Percentiles rank a stretch among this genome's conserved stretches.
Conservation (phyloP, 768 basidiomycete species). For the Auriscalpium orientale region DNA sequence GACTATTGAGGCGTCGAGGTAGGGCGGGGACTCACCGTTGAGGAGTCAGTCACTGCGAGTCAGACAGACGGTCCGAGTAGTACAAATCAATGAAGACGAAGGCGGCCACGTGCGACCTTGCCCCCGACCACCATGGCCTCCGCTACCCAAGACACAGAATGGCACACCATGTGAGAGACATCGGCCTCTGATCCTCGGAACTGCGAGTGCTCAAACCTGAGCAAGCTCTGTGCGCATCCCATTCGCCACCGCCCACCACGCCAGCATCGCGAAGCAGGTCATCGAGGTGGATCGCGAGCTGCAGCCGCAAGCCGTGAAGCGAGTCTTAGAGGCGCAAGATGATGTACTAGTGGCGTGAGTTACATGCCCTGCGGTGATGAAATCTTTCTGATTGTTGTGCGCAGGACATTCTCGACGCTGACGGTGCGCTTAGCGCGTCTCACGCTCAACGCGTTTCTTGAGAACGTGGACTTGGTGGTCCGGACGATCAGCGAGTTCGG, state of each 20-base stretch:
- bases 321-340: constrained; percentile 59
- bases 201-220: not conserved
- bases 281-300: constrained; percentile 86
- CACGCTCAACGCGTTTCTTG: constrained; percentile 78
- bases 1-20: too few relatives aligned
- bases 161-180: constrained; percentile 49
- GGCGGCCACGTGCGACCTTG: not conserved
- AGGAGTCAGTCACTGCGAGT: too few relatives aligned
- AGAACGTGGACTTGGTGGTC: constrained; percentile 80
- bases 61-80: not conserved
- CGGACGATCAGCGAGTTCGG: constrained; percentile 79
- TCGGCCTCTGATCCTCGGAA: not conserved
- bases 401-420: constrained; percentile 65
- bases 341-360: constrained; percentile 72
- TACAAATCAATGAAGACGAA: not conserved
- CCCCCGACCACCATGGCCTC: constrained; percentile 16
- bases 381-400: constrained; percentile 2
- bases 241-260: constrained; percentile 67
- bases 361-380: not conserved
- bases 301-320: constrained; percentile 72
- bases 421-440: constrained; percentile 84
- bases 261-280: constrained; percentile 70
- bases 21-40: too few relatives aligned
- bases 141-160: constrained; percentile 21
- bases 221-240: constrained; percentile 55